Evolutionary conservation across 1,139 yeast species (phyloP), one percentile per base, ranked within the genome.

Genomic region (Zygoascus sp.): DNA sequence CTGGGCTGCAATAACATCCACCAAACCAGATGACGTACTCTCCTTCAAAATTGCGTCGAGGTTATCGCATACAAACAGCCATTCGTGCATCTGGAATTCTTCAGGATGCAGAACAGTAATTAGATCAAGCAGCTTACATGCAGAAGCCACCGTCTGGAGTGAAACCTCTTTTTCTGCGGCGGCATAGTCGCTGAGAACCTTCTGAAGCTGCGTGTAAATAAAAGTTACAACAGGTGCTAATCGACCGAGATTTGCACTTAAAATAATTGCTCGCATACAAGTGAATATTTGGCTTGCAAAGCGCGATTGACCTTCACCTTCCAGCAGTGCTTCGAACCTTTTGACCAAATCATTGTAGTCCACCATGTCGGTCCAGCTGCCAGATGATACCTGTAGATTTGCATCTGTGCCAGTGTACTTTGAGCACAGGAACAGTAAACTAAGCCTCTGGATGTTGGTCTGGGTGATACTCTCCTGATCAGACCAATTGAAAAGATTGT

Each of bases 61-160:
- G 20, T 78, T 80, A 55, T 84, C 86, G 28, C 83, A 75, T 11
- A 90, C 76, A 63, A 88, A 92, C 1, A 90, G 69, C 97, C 97
- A 92, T 58, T 87, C 92, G 55, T 78, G 61, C 55, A 84, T 65
- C 58, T 81, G 83, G 64, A 92, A 90, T 46, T 88, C 96, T 59
- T 89, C 97, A 45, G 74, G 74, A 35, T 81, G 77, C 45, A 88
- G 59, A 8, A 84, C 70, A 20, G 90, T 63, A 21, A 89, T 62
- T 37, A 84, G 75, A 62, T 92, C 98, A 41, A 92, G 69, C 19
- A 92, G 69, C 62, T 89, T 90, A 59, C 89, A 83, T 0, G 83
- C 84, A 47, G 77, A 76, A n/a, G 62, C 52, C 9, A 65, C 41
- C 3, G 60, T 50, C 15, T 49, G 49, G 23, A 59, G 44, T 30